A percentile compares a stretch with the other conserved stretches of the same genome.
phyloP scores from a whole-genome alignment of 306 rosid species.

The Citrullus amarus region DNA sequence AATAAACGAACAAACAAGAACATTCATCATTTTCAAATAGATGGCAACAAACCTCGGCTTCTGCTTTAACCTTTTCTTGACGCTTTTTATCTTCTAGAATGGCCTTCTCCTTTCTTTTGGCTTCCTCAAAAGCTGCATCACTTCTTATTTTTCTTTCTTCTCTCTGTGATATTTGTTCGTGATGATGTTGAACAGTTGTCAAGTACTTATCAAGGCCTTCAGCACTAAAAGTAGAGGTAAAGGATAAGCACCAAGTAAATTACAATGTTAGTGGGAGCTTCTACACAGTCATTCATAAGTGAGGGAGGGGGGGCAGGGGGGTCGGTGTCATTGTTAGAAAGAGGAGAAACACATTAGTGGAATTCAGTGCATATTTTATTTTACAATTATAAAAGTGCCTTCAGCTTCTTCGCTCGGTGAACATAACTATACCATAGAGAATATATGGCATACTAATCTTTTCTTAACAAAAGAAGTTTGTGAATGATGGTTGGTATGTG shows the following conservation, averaged over 20 bases:
- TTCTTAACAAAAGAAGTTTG: not conserved
- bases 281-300: not conserved
- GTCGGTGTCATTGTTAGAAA: not conserved
- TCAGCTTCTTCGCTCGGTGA: not conserved
- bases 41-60: constrained; percentile 49
- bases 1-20: not conserved
- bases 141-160: constrained; percentile 82
- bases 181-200: constrained; percentile 71
- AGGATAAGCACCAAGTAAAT: not conserved
- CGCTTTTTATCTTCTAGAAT: constrained; percentile 62
- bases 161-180: constrained; percentile 72
- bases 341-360: not conserved
- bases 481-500: not conserved
- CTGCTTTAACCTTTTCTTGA: constrained; percentile 75
- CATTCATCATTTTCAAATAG: not conserved
- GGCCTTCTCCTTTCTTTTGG: constrained; percentile 72
- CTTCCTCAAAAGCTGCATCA: constrained; percentile 86
- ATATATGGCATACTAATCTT: not conserved
- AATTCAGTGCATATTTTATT: not conserved
- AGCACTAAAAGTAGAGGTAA: constrained; percentile 37
- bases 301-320: not conserved
- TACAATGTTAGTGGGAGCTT: not conserved
- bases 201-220: constrained; percentile 85
- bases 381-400: not conserved
- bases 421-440: not conserved